Base-by-base conservation (phyloP, 192 early-diverging fungal species). In the Coemansia sp. region DNA sequence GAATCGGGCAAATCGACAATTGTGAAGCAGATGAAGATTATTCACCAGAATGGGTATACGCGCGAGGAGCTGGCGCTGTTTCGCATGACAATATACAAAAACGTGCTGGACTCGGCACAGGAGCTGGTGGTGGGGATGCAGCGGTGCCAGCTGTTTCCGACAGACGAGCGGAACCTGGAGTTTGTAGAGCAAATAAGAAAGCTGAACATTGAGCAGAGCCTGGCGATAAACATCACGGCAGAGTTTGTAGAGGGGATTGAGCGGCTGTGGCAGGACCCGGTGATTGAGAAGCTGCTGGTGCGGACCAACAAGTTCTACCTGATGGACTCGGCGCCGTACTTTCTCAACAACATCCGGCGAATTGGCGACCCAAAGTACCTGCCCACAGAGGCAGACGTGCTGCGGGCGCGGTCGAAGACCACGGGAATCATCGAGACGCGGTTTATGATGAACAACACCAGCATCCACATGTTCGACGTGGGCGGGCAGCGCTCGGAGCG, bases 21-120 rank as follows among this genome's bases (percentile, higher is more conserved):
- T 57, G 85, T 96, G 12, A 96, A 96, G 61, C 93, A 96, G 70
- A 96, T 96, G 93, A 94, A 93, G 77, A 92, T 96, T 65, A 93
- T 96, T 60, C 91, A 94, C 74, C 90, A 93, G 69, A 88, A 90
- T 52, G 93, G 91, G 9, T 94, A 92, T 66, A 88, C 87, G 6
- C 76, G 78, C 56, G 87, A 92, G 17, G 93, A 94, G 59, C 64
- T 91, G 30, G 74, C 82, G 43, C 66, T 83, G 21, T 92, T 86
- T 77, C 81, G 84, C 31, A 71, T 86, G 52, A 92, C 91, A 5
- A 84, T 96, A 45, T 90, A 88, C 69, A 90, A 91, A 56, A 96
- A 94, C 67, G 70, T 90, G 14, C 76, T 96, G 28, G 91, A 93
- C 58, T 89, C 86, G 52, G 88, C 87, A 37, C 89, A 91, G 62